Evolutionary conservation across 73 alveolate species (phyloP).

Genomic region (Paramecium biaurelia): DNA sequence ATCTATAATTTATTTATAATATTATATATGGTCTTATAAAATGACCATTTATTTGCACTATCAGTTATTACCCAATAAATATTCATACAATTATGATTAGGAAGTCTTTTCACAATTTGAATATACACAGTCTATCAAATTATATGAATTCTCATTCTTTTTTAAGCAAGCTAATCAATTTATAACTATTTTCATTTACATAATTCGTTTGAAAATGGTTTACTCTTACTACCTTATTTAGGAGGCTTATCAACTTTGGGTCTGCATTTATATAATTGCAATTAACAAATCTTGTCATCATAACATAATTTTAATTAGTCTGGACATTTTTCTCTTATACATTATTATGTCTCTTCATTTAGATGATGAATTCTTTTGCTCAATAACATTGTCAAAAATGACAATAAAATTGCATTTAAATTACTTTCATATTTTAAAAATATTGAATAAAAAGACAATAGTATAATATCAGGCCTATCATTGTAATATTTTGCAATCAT

Average conservation of each 20-base stretch:
- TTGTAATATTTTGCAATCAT: conserved; percentile 22
- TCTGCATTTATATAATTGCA: background rate
- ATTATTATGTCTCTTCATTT: background rate
- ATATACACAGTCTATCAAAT: background rate
- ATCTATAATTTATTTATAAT: background rate
- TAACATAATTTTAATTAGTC: background rate
- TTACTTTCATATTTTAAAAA: background rate
- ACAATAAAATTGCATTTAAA: background rate
- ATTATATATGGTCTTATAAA: background rate
- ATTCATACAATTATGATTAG: background rate
- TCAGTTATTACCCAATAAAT: background rate
- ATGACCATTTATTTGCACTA: background rate
- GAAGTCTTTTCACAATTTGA: background rate
- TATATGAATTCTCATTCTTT: background rate
- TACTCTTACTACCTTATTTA: background rate
- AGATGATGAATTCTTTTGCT: background rate
- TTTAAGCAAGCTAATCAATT: background rate
- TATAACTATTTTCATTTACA: background rate
- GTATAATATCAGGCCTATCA: conserved; percentile 33
- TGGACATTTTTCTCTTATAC: background rate
- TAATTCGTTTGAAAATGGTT: background rate
- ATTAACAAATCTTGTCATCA: background rate
- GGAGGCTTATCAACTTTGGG: background rate
- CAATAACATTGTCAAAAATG: background rate
- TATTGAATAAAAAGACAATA: background rate